Base-by-base conservation (phyloP, 2,329 filamentous ascomycete genomes). In the Trichoderma cornu-damae region DNA sequence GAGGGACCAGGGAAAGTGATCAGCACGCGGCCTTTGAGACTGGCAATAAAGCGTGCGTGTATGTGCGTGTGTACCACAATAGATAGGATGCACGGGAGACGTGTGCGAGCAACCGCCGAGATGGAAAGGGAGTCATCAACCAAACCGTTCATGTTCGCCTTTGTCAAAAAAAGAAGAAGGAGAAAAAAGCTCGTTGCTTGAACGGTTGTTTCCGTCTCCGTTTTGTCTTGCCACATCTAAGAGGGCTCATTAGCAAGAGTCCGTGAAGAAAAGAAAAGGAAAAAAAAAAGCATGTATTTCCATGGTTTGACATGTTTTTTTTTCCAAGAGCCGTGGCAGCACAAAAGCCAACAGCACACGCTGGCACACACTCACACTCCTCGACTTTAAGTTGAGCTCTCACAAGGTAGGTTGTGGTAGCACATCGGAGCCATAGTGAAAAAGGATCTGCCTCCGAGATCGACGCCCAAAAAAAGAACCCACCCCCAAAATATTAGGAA, bases 361-460 rank as follows among this genome's bases (percentile, higher is more conserved):
- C 44, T 28, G 24, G 14, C 14, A 30, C 11, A 22, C 28, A 16
- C 9, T n/a, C 9, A 3, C 4, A 8, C 28, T 26, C 28, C 30
- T 32, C 12, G 11, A 34, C 9, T n/a, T 26, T 14, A 47, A 48
- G 28, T 28, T 48, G 16, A 28, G 28, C 44, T 48, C 28, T 34
- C 44, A 48, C 44, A 48, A 48, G 5, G 28, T 28, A 32, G 44
- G 44, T 34, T 28, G 44, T 48, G 44, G 44, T 48, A 22, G 18
- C 44, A 48, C 44, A 48, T 48, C 44, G 44, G 44, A 48, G 44
- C 28, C 32, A 48, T 48, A n/a, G 12, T 18, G n/a, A 35, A 14
- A 30, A 9, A 9, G 28, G 28, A 30, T 7, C 9, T 30, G 28
- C 28, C 28, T 6, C 28, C 28, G 5, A 30, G 28, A 30, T 30